These are phyloP conservation scores for Dryadomyces sulphureus DNA, from an alignment of 2,329 filamentous ascomycete species.

Conservation along the genomic window DNA sequence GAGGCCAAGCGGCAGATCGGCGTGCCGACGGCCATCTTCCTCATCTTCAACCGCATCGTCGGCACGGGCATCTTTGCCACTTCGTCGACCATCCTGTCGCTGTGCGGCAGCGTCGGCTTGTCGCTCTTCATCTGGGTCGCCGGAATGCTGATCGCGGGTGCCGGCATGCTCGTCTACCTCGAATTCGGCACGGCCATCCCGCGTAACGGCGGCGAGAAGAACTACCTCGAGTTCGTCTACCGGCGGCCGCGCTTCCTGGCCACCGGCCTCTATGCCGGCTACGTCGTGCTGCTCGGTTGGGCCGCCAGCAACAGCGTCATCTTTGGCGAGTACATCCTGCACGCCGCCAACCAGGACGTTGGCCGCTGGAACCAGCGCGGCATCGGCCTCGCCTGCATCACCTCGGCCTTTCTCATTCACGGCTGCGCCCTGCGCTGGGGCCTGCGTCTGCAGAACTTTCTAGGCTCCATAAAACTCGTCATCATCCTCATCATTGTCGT, in stretches of 20 bases:
- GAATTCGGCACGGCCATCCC: conserved; percentile 53
- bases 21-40: conserved; percentile 36
- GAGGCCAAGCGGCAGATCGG: conserved; percentile 41
- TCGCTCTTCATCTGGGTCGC: conserved; percentile 48
- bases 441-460: conserved; percentile 49
- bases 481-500: conserved; percentile 52
- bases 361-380: conserved; percentile 53
- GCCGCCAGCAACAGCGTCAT: conserved; percentile 53
- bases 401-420: conserved; percentile 49
- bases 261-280: conserved; percentile 45
- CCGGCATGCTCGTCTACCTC: conserved; percentile 49
- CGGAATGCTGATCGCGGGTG: conserved; percentile 45
- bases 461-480: conserved; percentile 51
- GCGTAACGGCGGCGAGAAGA: conserved; percentile 50
- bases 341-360: conserved; percentile 47
- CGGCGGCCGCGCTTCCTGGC: conserved; percentile 44
- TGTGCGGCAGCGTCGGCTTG: conserved; percentile 46
- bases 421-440: conserved; percentile 50
- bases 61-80: conserved; percentile 55
- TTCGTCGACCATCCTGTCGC: conserved; percentile 38
- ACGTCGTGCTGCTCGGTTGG: conserved; percentile 50
- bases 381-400: conserved; percentile 52
- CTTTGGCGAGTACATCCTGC: conserved; percentile 56
- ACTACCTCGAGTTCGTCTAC: conserved; percentile 52
- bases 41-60: conserved; percentile 52